These are phyloP conservation scores for Yarrowia osloensis DNA, from an alignment of 805 yeast species.

Conservation along the genomic window DNA sequence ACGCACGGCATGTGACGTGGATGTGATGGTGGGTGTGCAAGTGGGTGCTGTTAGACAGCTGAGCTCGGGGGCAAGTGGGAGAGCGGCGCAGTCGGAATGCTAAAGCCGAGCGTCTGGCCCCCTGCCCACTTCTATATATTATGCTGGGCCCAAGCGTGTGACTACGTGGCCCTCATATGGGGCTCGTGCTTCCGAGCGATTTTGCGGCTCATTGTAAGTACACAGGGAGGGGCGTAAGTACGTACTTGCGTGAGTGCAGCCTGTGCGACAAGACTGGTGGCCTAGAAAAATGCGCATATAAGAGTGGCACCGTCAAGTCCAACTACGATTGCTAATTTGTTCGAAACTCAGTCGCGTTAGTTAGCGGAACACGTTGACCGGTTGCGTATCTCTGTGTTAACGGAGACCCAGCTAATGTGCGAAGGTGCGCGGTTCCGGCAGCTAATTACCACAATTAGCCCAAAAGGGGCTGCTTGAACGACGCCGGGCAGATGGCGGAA, in stretches of 20 bases:
- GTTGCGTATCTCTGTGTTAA: background rate
- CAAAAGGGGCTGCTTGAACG: background rate
- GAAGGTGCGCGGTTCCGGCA: background rate
- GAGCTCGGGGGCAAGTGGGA: conserved; percentile 1
- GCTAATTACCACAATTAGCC: conserved; percentile 7
- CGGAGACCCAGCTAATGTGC: background rate
- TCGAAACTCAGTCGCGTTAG: conserved; percentile 7
- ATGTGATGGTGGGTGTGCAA: background rate
- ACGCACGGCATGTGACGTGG: conserved; percentile 30
- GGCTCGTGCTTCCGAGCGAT: background rate
- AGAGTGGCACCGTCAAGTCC: background rate
- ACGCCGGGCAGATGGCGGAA: background rate
- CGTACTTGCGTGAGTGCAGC: background rate
- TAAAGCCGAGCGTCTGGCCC: background rate
- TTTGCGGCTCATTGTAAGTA: background rate
- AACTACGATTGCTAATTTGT: background rate
- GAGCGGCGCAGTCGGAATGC: background rate
- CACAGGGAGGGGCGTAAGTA: background rate
- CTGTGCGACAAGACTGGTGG: background rate
- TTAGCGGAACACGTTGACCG: background rate
- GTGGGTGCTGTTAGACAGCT: background rate
- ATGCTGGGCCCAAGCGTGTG: background rate
- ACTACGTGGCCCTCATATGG: background rate
- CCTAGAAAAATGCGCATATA: background rate
- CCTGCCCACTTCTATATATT: background rate